Percentiles rank a stretch among this genome's conserved stretches.
Conservation (phyloP, 768 basidiomycete species). For the Coprinopsis cinerea region DNA sequence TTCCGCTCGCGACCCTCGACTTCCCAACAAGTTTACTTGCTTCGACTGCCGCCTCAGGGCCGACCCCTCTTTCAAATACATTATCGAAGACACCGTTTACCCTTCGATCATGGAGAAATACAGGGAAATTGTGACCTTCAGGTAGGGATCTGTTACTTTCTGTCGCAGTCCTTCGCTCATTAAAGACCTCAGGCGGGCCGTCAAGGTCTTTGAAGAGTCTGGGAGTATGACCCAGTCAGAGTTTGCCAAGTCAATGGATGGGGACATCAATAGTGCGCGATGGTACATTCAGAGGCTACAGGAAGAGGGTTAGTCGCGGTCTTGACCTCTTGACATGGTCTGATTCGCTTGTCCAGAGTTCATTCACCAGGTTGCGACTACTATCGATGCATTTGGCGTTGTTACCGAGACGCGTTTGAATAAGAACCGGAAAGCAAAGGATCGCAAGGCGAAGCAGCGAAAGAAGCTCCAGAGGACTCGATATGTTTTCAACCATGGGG, state of each 20-base stretch:
- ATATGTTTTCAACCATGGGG: constrained; percentile 52
- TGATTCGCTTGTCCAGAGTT: constrained; percentile 40
- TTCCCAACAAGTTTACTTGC: constrained; percentile 61
- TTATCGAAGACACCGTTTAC: constrained; percentile 56
- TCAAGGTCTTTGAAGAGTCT: constrained; percentile 58
- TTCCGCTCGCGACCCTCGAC: constrained; percentile 45
- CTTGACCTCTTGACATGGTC: background rate
- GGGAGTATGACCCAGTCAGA: constrained; percentile 36
- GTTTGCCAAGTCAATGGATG: constrained; percentile 42
- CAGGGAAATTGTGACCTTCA: constrained; percentile 64
- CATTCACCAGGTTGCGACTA: constrained; percentile 44
- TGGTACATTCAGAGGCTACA: constrained; percentile 68
- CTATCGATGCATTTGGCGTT: constrained; percentile 45
- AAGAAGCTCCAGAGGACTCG: constrained; percentile 47
- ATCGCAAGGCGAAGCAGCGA: constrained; percentile 36
- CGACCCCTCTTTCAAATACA: constrained; percentile 61
- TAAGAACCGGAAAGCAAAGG: constrained; percentile 31
- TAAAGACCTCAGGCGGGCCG: constrained; percentile 46
- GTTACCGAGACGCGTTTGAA: constrained; percentile 30
- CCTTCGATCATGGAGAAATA: constrained; percentile 56
- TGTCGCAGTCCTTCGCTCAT: background rate
- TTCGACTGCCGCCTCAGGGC: constrained; percentile 70
- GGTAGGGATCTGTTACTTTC: constrained; percentile 32
- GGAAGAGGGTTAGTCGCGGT: constrained; percentile 48
- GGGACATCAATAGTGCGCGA: constrained; percentile 48